phyloP scores from a whole-genome alignment of 2,329 filamentous ascomycete species.

The Simplicillium sp. region DNA sequence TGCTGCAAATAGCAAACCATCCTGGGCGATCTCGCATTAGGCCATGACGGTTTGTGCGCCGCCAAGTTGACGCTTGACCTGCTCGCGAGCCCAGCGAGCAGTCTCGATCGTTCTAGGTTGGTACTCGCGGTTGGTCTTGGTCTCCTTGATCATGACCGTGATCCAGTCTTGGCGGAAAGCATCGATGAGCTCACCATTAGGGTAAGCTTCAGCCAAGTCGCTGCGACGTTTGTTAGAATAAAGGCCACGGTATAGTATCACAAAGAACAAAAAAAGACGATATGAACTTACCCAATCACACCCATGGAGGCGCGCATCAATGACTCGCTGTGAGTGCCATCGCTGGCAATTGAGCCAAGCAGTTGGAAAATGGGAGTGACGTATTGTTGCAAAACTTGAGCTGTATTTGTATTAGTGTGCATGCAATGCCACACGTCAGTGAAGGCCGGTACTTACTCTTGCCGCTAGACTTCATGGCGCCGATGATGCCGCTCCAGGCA shows the following conservation, averaged over 20 bases:
- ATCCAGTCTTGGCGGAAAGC: conserved; percentile 91
- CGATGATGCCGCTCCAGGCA: conserved; percentile 94
- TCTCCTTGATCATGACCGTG: conserved; percentile 82
- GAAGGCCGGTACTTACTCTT: conserved; percentile 50
- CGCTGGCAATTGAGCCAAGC: conserved; percentile 68
- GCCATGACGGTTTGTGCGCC: conserved; percentile 42
- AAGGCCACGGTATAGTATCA: too few species aligned
- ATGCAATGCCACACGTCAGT: not conserved
- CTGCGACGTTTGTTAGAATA: conserved; percentile 39
- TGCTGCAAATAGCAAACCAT: too few species aligned
- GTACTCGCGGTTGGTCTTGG: conserved; percentile 81
- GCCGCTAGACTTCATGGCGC: conserved; percentile 76
- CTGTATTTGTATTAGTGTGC: conserved; percentile 32
- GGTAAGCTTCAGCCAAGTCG: conserved; percentile 90
- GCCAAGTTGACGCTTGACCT: conserved; percentile 83
- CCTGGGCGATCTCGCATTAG: conserved; percentile 14
- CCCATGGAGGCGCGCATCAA: conserved; percentile 93
- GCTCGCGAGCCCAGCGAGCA: conserved; percentile 92
- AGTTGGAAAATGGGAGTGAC: conserved; percentile 82
- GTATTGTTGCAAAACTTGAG: conserved; percentile 63
- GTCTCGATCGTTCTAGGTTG: conserved; percentile 80
- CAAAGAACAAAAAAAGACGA: too few species aligned
- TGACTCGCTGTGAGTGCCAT: conserved; percentile 82
- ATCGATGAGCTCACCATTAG: conserved; percentile 73
- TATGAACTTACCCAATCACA: conserved; percentile 76